These are phyloP conservation scores for Passalora sequoiae DNA, from an alignment of 2,329 filamentous ascomycete species.

Conservation along the genomic window DNA sequence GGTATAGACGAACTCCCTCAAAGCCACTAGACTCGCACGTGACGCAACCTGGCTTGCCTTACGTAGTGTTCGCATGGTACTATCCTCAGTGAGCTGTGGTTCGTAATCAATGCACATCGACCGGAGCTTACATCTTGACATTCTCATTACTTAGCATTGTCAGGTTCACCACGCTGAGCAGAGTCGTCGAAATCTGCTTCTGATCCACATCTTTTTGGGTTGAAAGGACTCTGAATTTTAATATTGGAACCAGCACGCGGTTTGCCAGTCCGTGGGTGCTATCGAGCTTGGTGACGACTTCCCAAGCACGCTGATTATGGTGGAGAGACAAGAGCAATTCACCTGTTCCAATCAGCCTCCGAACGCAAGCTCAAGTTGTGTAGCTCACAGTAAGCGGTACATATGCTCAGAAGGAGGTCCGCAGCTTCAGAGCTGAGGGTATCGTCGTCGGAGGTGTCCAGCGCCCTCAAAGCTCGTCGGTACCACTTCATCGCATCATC, in stretches of 20 bases:
- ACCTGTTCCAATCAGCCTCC: constrained; percentile 3
- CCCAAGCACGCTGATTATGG: constrained; percentile 48
- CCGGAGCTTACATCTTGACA: constrained; percentile 51
- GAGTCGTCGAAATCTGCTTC: constrained; percentile 43
- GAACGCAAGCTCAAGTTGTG: background rate
- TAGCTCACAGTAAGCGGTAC: constrained; percentile 49
- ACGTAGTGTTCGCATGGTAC: constrained; percentile 62
- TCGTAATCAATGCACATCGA: background rate
- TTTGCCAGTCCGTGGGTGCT: constrained; percentile 57
- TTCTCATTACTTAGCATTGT: constrained; percentile 58
- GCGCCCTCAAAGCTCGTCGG: constrained; percentile 57
- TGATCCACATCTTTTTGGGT: constrained; percentile 34
- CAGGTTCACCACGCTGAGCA: constrained; percentile 58
- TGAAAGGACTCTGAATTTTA: constrained; percentile 65
- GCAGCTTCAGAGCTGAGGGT: constrained; percentile 54
- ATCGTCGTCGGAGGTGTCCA: constrained; percentile 54
- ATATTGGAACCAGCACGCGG: constrained; percentile 56
- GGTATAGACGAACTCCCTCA: constrained; percentile 61
- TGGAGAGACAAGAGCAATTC: constrained; percentile 8
- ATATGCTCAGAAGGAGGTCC: constrained; percentile 62
- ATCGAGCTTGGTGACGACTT: constrained; percentile 58
- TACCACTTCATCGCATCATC: constrained; percentile 65
- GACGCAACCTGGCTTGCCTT: constrained; percentile 49
- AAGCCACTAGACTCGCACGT: constrained; percentile 27
- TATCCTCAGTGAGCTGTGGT: constrained; percentile 14